Conservation (phyloP, 2,329 filamentous ascomycete species). For the Aspergillus awamori region DNA sequence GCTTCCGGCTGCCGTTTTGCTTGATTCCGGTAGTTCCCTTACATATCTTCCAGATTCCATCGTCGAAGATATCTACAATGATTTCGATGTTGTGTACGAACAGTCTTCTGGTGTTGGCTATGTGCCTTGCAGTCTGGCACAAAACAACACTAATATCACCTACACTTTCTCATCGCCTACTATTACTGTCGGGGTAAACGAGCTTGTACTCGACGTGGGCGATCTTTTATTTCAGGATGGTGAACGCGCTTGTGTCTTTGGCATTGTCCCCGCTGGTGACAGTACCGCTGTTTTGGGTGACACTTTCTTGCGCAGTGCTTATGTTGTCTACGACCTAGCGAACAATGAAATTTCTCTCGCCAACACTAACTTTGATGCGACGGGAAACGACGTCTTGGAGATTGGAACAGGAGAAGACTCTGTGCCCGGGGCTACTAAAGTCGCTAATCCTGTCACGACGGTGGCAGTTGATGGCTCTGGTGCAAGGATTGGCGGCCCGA, state of each 20-base stretch:
- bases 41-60: slow-evolving; percentile 42
- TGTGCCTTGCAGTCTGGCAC: slow-evolving; percentile 57
- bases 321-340: slow-evolving; percentile 64
- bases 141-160: slow-evolving; percentile 54
- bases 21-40: slow-evolving; percentile 46
- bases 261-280: slow-evolving; percentile 54
- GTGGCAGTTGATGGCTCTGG: slow-evolving; percentile 48
- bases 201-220: slow-evolving; percentile 58
- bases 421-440: slow-evolving; percentile 58
- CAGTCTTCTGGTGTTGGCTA: slow-evolving; percentile 55
- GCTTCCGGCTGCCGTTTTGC: slow-evolving; percentile 46
- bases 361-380: slow-evolving; percentile 63
- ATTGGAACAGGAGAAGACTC: slow-evolving; percentile 54
- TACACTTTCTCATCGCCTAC: slow-evolving; percentile 60
- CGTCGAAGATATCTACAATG: slow-evolving; percentile 55
- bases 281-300: slow-evolving; percentile 59
- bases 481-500: slow-evolving; percentile 43
- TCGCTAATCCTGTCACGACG: slow-evolving; percentile 54
- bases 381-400: slow-evolving; percentile 53
- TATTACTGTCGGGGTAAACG: slow-evolving; percentile 58
- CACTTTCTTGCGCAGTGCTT: slow-evolving; percentile 65
- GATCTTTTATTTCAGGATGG: slow-evolving; percentile 40
- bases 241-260: slow-evolving; percentile 47
- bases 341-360: slow-evolving; percentile 65
- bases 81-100: slow-evolving; percentile 63